phyloP scores from a whole-genome alignment of 306 rosid genomes.

The peach (Prunus persica) region Prunus_persica_NCBIv2 NC_034016.1:20661001-20661500 shows the following conservation, averaged over 20 bases:
- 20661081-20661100: slow-evolving; percentile 1
- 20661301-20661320: slow-evolving; percentile 58
- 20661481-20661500: slow-evolving; percentile 31
- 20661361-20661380: slow-evolving; percentile 72
- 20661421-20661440: slow-evolving; percentile 40
- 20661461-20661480: slow-evolving; percentile 85
- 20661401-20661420: slow-evolving; percentile 66
- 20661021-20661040: slow-evolving; percentile 8
- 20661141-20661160: neutral
- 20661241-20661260: neutral
- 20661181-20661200: neutral
- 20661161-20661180: neutral
- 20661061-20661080: neutral
- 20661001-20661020: slow-evolving; percentile 7
- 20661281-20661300: slow-evolving; percentile 60
- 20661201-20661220: neutral
- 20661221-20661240: neutral
- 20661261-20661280: slow-evolving; percentile 36
- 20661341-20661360: slow-evolving; percentile 85
- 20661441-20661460: slow-evolving; percentile 60
- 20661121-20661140: neutral
- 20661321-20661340: slow-evolving; percentile 77
- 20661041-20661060: neutral
- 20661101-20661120: slow-evolving; percentile 8
- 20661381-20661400: slow-evolving; percentile 83